Base-by-base conservation (phyloP, 495 filamentous ascomycete genomes). In the Xylaria nigripes region DNA sequence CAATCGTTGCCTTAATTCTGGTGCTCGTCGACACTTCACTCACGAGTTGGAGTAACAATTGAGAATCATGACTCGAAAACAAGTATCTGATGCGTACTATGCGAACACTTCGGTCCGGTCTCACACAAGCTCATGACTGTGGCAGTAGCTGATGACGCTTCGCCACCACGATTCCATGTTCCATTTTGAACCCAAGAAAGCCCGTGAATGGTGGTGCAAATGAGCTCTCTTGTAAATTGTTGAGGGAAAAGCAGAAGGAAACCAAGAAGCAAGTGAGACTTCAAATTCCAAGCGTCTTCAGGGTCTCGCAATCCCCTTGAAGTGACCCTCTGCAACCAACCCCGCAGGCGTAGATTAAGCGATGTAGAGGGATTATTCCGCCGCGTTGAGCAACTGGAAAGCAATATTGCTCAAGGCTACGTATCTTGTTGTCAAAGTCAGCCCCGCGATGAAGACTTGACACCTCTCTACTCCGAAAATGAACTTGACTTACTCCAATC, bases 201-300 rank as follows among this genome's bases (percentile, higher is more conserved):
- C 55, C 42, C 16, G 55, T 23, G 47, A 58, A 21, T 58, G 55
- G 55, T 58, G 55, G 19, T 16, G 49, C 53, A 25, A 49, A 58
- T 15, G 34, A 40, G 2, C 44, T 58, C 3, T 44, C 42, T 36
- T 58, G 55, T 23, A 54, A 49, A 8, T 45, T 58, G 30, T 29
- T 16, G 13, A 38, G 55, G 30, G 27, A 52, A 19, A 12, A 16
- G 13, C 29, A 43, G 25, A n/a, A 25, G 2, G 27, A 29, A n/a
- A 6, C 13, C 18, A 2, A 19, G 8, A 23, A 50, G 48, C n/a
- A 24, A 22, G 54, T 56, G 22, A 42, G 7, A 7, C 25, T 2
- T 41, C n/a, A 19, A 42, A 19, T 19, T 9, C 40, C 15, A 21
- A 19, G 6, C 40, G 18, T 19, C 18, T 18, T 21, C 40, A 6